These are phyloP conservation scores for Mycena amicta DNA, from an alignment of 768 basidiomycete species.

Conservation along the genomic window DNA sequence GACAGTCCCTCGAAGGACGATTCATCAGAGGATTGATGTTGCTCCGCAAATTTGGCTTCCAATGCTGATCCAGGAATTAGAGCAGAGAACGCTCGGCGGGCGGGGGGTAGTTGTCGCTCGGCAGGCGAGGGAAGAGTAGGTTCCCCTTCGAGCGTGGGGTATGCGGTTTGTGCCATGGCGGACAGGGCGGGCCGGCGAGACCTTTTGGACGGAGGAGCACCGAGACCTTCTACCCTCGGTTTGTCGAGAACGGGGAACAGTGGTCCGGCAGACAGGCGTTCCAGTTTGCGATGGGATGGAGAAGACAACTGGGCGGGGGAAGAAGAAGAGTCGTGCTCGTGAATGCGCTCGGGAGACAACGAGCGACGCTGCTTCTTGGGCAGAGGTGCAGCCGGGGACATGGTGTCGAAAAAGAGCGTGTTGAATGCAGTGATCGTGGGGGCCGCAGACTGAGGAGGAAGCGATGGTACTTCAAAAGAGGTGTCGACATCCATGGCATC, in stretches of 20 bases:
- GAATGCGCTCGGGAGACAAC: constrained; percentile 52
- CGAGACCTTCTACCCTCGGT: constrained; percentile 55
- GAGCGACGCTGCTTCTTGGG: constrained; percentile 59
- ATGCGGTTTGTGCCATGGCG: constrained; percentile 47
- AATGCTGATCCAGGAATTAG: constrained; percentile 67
- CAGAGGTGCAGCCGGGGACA: constrained; percentile 49
- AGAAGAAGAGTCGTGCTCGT: constrained; percentile 49
- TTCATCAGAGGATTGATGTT: constrained; percentile 43
- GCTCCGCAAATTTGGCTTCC: constrained; percentile 37
- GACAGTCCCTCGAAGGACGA: constrained; percentile 74
- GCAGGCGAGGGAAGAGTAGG: constrained; percentile 13
- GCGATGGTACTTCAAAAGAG: constrained; percentile 43
- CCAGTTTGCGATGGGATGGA: constrained; percentile 50
- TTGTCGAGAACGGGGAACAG: constrained; percentile 49
- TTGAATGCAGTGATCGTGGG: constrained; percentile 58
- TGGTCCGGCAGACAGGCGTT: constrained; percentile 52
- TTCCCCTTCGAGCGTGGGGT: constrained; percentile 14
- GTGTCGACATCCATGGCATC: constrained; percentile 85
- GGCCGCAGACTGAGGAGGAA: constrained; percentile 52
- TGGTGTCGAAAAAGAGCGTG: constrained; percentile 59
- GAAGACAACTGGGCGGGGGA: constrained; percentile 56
- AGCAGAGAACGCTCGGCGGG: constrained; percentile 77
- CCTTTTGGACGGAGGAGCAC: constrained; percentile 61
- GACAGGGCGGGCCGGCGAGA: constrained; percentile 69
- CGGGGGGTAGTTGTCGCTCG: constrained; percentile 42